Percentiles rank a stretch among this genome's conserved stretches.
Evolutionary conservation across 164 flowering plant species (phyloP).

Genomic region (Warburgia ugandensis): DNA sequence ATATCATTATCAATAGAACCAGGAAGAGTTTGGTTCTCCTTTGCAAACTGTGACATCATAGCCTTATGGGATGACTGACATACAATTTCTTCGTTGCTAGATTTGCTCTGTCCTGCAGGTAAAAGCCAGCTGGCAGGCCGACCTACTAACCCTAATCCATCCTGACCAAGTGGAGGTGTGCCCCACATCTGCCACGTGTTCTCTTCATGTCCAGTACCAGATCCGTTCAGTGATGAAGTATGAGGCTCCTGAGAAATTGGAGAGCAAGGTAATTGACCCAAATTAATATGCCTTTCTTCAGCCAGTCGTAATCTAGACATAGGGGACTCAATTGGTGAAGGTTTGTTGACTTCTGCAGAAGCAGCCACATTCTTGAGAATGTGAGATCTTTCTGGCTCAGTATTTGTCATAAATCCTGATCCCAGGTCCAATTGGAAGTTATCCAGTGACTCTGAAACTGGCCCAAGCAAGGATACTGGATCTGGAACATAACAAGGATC

Average conservation of each 20-base stretch:
- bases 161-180: slow-evolving; percentile 71
- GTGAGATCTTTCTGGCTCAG: slow-evolving; percentile 32
- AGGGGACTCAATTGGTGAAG: slow-evolving; percentile 92
- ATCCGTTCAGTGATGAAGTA: slow-evolving; percentile 21
- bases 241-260: slow-evolving; percentile 39
- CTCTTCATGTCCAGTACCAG: slow-evolving; percentile 17
- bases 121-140: slow-evolving; percentile 60
- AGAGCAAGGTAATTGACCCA: slow-evolving; percentile 18
- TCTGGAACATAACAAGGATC: slow-evolving; percentile 93
- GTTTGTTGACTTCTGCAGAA: slow-evolving; percentile 52
- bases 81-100: slow-evolving; percentile 38
- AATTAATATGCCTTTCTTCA: slow-evolving; percentile 47
- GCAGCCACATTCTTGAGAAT: slow-evolving; percentile 35
- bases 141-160: slow-evolving; percentile 59
- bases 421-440: slow-evolving; percentile 73
- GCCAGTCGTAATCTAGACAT: slow-evolving; percentile 48
- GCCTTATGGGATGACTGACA: slow-evolving; percentile 37
- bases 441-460: slow-evolving; percentile 93
- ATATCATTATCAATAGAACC: slow-evolving; percentile 39
- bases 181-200: slow-evolving; percentile 92
- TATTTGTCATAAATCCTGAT: slow-evolving; percentile 39
- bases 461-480: slow-evolving; percentile 82
- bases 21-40: slow-evolving; percentile 38
- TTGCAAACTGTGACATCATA: slow-evolving; percentile 46
- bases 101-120: slow-evolving; percentile 40